Base-by-base conservation (phyloP, 257 asterid genomes). In the Paraleonurus japonicus region DNA sequence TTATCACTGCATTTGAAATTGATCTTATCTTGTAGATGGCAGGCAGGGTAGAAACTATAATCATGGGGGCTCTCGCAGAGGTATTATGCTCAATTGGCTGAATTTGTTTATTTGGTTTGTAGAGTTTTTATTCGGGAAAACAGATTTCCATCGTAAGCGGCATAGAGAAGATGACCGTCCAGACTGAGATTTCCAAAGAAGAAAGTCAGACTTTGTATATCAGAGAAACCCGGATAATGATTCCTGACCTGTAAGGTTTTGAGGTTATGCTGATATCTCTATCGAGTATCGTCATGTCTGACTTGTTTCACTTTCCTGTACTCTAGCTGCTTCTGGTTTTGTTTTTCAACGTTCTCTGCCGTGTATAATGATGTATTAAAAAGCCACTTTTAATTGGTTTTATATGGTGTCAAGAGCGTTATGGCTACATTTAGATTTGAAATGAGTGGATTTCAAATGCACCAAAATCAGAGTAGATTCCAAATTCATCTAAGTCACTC, bases 51-150 rank as follows among this genome's bases (percentile, higher is more conserved):
- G 94, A 72, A 81, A 83, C 80, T 89, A 83, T 61, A 89, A 93
- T 51, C 84, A 81, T 32, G 97, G 99, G 45, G 92, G 92, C 69
- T 81, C 95, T 75, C 89, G 96, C 78, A 85, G 89, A 91, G 97
- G 99, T 89, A 82, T 70, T 59, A 48, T 73, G n/a, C 37, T 61
- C 68, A n/a, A 54, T 72, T 22, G 28, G 3, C 51, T 22, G 23
- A 17, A 58, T 67, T 39, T 30, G 8, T 67, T 37, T 54, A 55
- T 65, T 33, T n/a, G 33, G 55, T 39, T 22, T 45, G 27, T 78
- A 16, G 55, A 65, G 13, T 27, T 72, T 32, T 35, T 63, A 65
- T 65, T 61, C 69, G 80, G 27, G 27, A 20, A 64, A 72, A 48
- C 85, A 91, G 99, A 88, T 79, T 81, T 22, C 82, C 73, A 76